These are phyloP conservation scores for Teratosphaeria destructans DNA, from an alignment of 2,329 filamentous ascomycete species.

Conservation along the genomic window DNA sequence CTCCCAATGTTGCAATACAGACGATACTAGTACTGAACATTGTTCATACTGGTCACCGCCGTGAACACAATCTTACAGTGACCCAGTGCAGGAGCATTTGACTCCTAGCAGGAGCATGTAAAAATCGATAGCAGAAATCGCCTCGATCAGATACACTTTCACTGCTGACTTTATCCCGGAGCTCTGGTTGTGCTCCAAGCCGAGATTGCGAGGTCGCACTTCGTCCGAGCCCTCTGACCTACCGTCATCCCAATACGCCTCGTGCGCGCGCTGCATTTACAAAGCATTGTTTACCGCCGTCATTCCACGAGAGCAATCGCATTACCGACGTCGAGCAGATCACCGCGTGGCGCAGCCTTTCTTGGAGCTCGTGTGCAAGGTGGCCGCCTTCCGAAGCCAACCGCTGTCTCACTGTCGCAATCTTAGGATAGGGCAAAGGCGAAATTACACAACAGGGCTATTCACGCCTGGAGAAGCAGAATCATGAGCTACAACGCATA, in stretches of 20 bases:
- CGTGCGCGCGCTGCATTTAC: neutral
- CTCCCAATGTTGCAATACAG: neutral
- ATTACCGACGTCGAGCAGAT: neutral
- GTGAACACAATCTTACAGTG: too few relatives aligned
- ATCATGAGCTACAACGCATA: constrained; percentile 51
- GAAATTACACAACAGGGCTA: too few relatives aligned
- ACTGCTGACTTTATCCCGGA: neutral
- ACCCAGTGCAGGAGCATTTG: too few relatives aligned
- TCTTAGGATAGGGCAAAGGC: too few relatives aligned
- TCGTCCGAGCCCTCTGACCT: neutral
- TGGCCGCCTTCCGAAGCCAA: neutral
- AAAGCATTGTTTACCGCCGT: neutral
- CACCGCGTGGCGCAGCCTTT: neutral
- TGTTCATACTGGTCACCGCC: too few relatives aligned
- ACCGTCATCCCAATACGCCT: neutral
- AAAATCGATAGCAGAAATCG: neutral
- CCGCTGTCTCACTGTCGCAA: neutral
- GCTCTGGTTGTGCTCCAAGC: neutral
- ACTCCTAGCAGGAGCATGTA: too few relatives aligned
- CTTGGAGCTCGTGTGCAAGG: neutral
- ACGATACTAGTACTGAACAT: neutral
- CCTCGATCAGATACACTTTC: neutral
- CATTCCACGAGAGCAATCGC: neutral
- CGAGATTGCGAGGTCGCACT: neutral
- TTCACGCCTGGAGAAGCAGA: neutral